Evolutionary conservation across 805 yeast genomes (phyloP).

Genomic region (Yarrowia yakushimensis): DNA sequence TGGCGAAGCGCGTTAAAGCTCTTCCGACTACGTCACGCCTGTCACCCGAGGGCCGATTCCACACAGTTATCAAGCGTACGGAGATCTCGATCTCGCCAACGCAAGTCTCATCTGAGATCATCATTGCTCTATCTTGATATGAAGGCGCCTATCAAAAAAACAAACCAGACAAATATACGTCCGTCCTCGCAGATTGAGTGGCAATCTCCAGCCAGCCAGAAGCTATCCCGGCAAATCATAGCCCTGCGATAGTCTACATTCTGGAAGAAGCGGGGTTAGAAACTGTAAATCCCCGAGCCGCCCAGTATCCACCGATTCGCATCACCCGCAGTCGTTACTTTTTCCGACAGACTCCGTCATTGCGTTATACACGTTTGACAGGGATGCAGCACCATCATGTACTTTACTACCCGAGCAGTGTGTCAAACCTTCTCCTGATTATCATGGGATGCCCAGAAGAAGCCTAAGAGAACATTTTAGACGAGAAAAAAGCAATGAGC

Average conservation of each 20-base stretch:
- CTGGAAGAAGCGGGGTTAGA: background rate
- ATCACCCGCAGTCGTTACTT: background rate
- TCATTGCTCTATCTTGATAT: background rate
- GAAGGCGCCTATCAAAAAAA: no score
- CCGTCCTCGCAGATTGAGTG: no score
- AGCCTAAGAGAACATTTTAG: background rate
- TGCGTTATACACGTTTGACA: background rate
- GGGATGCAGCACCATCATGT: background rate
- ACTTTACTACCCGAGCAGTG: background rate
- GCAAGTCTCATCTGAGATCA: background rate
- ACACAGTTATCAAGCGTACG: constrained; percentile 1
- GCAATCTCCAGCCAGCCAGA: background rate
- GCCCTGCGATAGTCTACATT: background rate
- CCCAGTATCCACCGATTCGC: background rate
- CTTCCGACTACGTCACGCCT: background rate
- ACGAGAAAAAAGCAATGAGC: background rate
- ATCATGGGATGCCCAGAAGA: background rate
- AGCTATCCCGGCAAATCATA: background rate
- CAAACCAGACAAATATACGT: no score
- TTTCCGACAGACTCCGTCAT: background rate
- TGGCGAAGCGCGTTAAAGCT: background rate
- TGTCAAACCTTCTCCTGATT: background rate
- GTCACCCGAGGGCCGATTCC: background rate
- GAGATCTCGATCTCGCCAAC: constrained; percentile 1
- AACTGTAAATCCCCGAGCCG: background rate